These are phyloP conservation scores for Eucalyptus coolabah DNA, from an alignment of 345 rosid genomes.

Conservation along the genomic window DNA sequence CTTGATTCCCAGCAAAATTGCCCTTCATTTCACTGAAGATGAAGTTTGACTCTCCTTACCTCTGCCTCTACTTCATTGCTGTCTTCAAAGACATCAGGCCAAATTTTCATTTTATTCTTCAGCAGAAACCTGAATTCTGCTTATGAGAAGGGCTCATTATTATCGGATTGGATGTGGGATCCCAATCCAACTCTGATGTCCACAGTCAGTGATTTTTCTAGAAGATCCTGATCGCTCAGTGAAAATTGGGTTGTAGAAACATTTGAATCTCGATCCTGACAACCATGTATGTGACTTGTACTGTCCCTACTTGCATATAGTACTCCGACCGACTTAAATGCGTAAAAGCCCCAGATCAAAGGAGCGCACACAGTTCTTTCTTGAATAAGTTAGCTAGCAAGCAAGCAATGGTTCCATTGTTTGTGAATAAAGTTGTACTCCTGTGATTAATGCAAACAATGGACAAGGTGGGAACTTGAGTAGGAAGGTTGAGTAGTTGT, in stretches of 20 bases:
- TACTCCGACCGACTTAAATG: background rate
- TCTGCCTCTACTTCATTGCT: background rate
- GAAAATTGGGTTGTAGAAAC: background rate
- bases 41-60: background rate
- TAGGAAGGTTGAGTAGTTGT: background rate
- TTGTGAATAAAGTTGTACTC: background rate
- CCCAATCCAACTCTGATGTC: background rate
- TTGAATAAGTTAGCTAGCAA: background rate
- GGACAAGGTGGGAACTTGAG: background rate
- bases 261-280: background rate
- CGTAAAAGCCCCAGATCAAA: background rate
- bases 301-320: background rate
- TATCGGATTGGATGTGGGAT: background rate
- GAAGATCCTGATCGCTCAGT: background rate
- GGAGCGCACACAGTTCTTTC: background rate
- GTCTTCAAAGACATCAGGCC: background rate
- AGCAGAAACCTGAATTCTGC: background rate
- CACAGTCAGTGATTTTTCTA: background rate
- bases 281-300: background rate
- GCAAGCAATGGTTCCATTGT: background rate
- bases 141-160: background rate
- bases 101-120: background rate
- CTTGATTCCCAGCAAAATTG: background rate
- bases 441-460: background rate
- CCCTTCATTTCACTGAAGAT: background rate